Conservation (phyloP, 805 yeast genomes). For the Metschnikowia arizonensis region DNA sequence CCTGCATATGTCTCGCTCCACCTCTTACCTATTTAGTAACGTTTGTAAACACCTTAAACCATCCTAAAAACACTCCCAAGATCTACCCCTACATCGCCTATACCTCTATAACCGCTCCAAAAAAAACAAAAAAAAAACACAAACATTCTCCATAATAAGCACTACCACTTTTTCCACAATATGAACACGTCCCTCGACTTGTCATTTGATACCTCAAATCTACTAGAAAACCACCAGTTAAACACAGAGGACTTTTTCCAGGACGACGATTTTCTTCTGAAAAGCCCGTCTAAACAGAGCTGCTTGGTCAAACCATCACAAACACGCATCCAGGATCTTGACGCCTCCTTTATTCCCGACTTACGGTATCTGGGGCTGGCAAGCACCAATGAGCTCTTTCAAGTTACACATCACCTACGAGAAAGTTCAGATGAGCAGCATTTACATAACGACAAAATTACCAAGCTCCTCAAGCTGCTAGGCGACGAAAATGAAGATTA, state of each 20-base stretch:
- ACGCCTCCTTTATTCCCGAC: conserved; percentile 12
- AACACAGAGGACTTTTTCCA: conserved; percentile 12
- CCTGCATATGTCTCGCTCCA: not conserved
- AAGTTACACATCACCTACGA: conserved; percentile 26
- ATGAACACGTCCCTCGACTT: conserved; percentile 17
- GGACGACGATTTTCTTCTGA: conserved; percentile 6
- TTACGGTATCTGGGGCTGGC: conserved; percentile 13
- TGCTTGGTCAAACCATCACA: not conserved
- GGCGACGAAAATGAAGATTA: conserved; percentile 24
- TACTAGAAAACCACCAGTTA: conserved; percentile 17
- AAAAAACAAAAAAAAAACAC: no score
- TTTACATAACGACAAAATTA: conserved; percentile 34
- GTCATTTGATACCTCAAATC: conserved; percentile 17
- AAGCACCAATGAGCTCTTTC: conserved; percentile 30
- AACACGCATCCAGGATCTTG: conserved; percentile 10
- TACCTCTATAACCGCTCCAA: not conserved
- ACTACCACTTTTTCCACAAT: not conserved
- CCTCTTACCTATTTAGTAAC: conserved; percentile 11
- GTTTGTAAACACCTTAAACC: conserved; percentile 15
- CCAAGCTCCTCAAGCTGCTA: conserved; percentile 34
- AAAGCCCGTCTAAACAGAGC: conserved; percentile 14
- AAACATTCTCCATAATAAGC: not conserved
- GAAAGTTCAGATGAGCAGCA: conserved; percentile 13
- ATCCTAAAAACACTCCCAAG: conserved; percentile 1
- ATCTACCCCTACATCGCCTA: conserved; percentile 4